phyloP scores from a whole-genome alignment of 306 rosid genomes.

The Prinsepia uniflora region DNA sequence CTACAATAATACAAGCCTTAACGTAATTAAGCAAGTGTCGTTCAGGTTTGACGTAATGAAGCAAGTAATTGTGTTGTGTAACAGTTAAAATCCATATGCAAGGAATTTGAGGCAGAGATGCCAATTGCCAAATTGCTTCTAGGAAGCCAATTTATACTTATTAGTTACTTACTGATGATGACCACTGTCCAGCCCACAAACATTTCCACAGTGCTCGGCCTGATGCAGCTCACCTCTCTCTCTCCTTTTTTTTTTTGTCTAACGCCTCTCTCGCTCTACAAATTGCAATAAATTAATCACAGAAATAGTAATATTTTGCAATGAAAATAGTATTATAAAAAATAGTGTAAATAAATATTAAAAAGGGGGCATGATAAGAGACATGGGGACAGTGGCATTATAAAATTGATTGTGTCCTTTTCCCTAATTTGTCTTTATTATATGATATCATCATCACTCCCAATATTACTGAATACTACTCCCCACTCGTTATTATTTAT shows the following conservation, averaged over 20 bases:
- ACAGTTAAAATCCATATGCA: not conserved
- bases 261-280: slow-evolving; percentile 19
- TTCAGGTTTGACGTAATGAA: too few relatives aligned
- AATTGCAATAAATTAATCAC: slow-evolving; percentile 32
- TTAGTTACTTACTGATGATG: slow-evolving; percentile 9
- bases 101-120: not conserved
- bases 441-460: slow-evolving; percentile 36
- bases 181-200: slow-evolving; percentile 37
- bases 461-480: slow-evolving; percentile 26
- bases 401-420: slow-evolving; percentile 47
- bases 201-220: slow-evolving; percentile 34
- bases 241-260: not conserved
- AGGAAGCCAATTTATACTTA: not conserved
- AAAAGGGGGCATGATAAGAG: slow-evolving; percentile 32
- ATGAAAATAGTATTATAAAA: not conserved
- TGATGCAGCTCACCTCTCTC: slow-evolving; percentile 29
- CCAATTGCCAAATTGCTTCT: not conserved
- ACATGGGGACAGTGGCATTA: slow-evolving; percentile 53
- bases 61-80: not conserved
- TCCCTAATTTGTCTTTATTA: slow-evolving; percentile 56
- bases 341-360: not conserved
- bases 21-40: too few relatives aligned
- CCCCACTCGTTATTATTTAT: slow-evolving; percentile 32
- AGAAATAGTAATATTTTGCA: not conserved
- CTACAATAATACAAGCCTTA: not conserved